Percentiles rank a stretch among this genome's conserved stretches.
Conservation (phyloP, 73 alveolate genomes). For the Halteria grandinella region DNA sequence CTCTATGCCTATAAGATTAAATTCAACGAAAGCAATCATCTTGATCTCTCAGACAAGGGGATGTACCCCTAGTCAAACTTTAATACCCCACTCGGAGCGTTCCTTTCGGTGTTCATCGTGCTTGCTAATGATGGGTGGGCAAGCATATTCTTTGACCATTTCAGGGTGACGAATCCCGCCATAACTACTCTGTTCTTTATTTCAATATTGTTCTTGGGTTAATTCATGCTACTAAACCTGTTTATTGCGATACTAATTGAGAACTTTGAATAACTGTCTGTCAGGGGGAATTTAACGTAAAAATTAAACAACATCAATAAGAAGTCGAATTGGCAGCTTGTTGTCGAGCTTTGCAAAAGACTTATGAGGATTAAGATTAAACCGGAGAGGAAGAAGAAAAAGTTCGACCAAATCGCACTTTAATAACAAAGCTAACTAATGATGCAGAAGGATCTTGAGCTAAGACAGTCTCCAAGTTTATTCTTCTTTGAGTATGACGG, state of each 20-base stretch:
- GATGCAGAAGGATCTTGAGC: background rate
- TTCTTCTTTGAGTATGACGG: background rate
- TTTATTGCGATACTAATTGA: constrained; percentile 71
- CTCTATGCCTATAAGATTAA: constrained; percentile 26
- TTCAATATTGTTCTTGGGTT: constrained; percentile 45
- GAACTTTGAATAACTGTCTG: constrained; percentile 30
- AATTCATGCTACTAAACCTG: constrained; percentile 61
- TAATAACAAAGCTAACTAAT: background rate
- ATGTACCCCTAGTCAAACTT: constrained; percentile 45
- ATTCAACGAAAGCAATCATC: background rate
- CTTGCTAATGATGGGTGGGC: constrained; percentile 69
- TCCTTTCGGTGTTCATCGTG: constrained; percentile 51
- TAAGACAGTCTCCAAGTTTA: constrained; percentile 2
- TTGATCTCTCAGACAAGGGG: background rate
- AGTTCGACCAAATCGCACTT: background rate
- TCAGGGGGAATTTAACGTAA: background rate
- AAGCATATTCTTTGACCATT: constrained; percentile 44
- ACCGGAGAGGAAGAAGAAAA: background rate
- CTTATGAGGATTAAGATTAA: background rate
- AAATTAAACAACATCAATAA: background rate
- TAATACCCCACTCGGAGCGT: constrained; percentile 32
- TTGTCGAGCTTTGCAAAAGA: background rate
- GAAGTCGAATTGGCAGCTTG: background rate
- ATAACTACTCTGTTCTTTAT: constrained; percentile 54
- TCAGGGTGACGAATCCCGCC: constrained; percentile 42